Evolutionary conservation across 2,329 filamentous ascomycete species (phyloP), one percentile per base, ranked within the genome.

Genomic region (Talaromyces sp.): DNA sequence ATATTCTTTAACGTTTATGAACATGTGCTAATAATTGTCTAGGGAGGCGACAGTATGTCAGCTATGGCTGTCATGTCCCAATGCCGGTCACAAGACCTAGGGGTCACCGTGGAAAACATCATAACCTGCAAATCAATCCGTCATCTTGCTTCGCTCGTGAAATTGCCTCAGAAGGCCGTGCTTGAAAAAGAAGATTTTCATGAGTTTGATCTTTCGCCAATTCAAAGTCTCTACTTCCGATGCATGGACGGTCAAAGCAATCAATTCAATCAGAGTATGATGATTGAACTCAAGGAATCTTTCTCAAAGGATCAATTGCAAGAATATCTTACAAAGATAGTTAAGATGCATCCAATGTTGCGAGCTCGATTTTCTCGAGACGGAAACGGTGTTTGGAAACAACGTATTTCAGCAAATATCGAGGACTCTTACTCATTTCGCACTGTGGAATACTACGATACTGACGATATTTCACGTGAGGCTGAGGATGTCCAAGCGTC

Each of bases 181-280:
- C 31, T 57, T 27, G 58, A 58, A 7, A 56, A 62, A 46, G 60
- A 58, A 31, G 56, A 41, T 26, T 62, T 60, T 6, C 32, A 58
- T 31, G 63, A 68, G 50, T 66, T 69, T 27, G 66, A 64, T 29
- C 60, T 68, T 26, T 68, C 67, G 8, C 67, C 67, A 5, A 67
- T 68, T 57, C 67, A 68, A 43, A 62, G 63, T 21, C 60, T 66
- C 9, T 68, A 67, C 53, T 64, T 68, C n/a, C 57, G 62, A 35
- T 62, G 59, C 43, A 62, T 64, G 57, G 55, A 62, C 3, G 63
- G 66, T 8, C 58, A 61, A 6, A 49, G 52, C 49, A 60, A 41
- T n/a, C 64, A 64, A 29, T 68, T 68, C 54, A 68, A 68, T 43
- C 67, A 68, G 50, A 68, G 65, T 17, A 58, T 68, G 19, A 59